Percentiles rank a stretch among this genome's conserved stretches.
Evolutionary conservation across 2,329 filamentous ascomycete species (phyloP).

Genomic region (Cladosporium cucumerinum): DNA sequence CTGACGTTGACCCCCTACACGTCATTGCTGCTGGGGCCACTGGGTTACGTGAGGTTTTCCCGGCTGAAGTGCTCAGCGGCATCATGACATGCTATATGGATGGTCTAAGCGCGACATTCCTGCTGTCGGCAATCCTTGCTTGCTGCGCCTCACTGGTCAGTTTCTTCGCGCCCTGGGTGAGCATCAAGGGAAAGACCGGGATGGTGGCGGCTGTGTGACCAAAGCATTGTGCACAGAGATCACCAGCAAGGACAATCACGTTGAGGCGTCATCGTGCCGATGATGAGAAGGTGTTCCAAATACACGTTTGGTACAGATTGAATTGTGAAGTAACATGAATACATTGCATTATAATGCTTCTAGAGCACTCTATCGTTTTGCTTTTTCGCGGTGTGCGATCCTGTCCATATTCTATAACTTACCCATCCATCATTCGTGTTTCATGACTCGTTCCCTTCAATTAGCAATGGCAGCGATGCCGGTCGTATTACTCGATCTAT

Average conservation of each 20-base stretch:
- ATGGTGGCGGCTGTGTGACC: background rate
- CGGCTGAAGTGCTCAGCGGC: slow-evolving; percentile 24
- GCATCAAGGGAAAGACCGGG: slow-evolving; percentile 6
- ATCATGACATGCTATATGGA: slow-evolving; percentile 35
- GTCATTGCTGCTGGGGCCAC: slow-evolving; percentile 35
- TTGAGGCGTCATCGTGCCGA: too few species aligned
- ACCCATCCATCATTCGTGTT: background rate
- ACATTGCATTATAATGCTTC: background rate
- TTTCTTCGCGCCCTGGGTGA: slow-evolving; percentile 10
- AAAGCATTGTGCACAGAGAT: background rate
- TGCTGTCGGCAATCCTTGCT: slow-evolving; percentile 7
- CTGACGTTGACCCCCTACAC: slow-evolving; percentile 25
- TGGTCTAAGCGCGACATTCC: slow-evolving; percentile 25
- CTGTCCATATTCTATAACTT: background rate
- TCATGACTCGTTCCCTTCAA: slow-evolving; percentile 5
- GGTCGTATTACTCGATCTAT: background rate
- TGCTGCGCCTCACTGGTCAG: slow-evolving; percentile 10
- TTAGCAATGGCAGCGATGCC: background rate
- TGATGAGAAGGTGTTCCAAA: background rate
- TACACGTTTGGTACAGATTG: background rate
- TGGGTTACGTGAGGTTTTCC: slow-evolving; percentile 30
- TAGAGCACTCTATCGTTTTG: background rate
- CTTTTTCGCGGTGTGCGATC: background rate
- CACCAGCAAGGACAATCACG: background rate
- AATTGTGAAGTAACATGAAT: background rate